Conservation (phyloP, 495 filamentous ascomycete genomes). For the Letharia columbiana region DNA sequence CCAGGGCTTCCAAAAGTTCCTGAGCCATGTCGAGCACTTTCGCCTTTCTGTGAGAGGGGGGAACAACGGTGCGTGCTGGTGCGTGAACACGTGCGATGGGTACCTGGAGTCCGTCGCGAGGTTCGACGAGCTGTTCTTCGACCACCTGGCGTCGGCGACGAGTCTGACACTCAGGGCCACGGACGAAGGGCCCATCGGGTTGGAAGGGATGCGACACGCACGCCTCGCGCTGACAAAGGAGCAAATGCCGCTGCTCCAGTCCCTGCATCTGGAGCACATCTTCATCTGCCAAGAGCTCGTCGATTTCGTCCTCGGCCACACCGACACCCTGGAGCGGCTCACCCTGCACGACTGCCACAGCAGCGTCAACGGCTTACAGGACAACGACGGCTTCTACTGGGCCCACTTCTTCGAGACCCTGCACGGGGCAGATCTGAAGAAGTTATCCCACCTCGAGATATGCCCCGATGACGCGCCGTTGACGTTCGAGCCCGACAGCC, state of each 20-base stretch:
- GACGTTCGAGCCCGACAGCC: not conserved
- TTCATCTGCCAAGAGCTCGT: slow-evolving; percentile 7
- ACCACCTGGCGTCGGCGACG: not conserved
- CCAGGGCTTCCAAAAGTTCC: not conserved
- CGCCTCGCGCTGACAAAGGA: not conserved
- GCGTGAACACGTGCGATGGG: not conserved
- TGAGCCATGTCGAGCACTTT: not conserved
- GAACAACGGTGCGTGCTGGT: not conserved
- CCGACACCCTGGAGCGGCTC: not conserved
- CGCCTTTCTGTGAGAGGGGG: not conserved
- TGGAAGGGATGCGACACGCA: not conserved
- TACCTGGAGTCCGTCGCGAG: not conserved
- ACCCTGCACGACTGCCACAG: not conserved
- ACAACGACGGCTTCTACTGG: not conserved
- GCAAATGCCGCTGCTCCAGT: slow-evolving; percentile 2
- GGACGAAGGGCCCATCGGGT: not conserved
- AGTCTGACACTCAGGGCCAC: not conserved
- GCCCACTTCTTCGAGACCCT: slow-evolving; percentile 17
- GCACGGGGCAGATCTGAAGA: not conserved
- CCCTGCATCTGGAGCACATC: slow-evolving; percentile 5
- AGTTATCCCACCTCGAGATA: not conserved
- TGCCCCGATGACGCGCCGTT: not conserved
- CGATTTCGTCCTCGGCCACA: not conserved
- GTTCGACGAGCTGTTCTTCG: not conserved
- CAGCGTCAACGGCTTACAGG: not conserved